Conservation (phyloP, 2,329 filamentous ascomycete species). For the Stagonosporopsis cucurbitacearum region DNA sequence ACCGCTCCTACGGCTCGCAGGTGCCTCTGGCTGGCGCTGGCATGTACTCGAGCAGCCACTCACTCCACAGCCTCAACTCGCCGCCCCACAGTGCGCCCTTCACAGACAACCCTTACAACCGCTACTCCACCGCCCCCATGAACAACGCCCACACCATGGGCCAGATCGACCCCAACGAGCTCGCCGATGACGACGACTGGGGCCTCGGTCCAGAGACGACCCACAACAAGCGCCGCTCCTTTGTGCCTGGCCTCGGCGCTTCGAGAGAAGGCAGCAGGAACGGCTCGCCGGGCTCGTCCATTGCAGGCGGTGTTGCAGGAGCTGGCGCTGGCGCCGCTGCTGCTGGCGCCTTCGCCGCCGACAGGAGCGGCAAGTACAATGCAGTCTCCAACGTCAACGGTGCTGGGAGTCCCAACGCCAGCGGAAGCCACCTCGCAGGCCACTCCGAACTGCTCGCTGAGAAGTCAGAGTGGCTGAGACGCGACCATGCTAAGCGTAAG, state of each 20-base stretch:
- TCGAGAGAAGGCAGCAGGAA: constrained; percentile 50
- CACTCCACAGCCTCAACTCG: constrained; percentile 58
- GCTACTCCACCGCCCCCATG: constrained; percentile 55
- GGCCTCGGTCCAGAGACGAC: constrained; percentile 65
- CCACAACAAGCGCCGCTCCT: constrained; percentile 61
- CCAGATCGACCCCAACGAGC: constrained; percentile 75
- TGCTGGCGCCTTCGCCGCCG: constrained; percentile 27
- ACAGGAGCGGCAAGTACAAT: constrained; percentile 61
- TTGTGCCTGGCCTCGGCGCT: constrained; percentile 61
- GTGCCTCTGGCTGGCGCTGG: constrained; percentile 39
- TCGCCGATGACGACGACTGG: constrained; percentile 88
- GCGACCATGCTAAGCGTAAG: constrained; percentile 63
- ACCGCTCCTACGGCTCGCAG: constrained; percentile 28
- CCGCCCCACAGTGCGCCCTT: constrained; percentile 51
- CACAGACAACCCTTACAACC: constrained; percentile 71
- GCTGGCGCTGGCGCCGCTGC: constrained; percentile 53
- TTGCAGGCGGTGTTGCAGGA: constrained; percentile 46
- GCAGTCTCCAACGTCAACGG: constrained; percentile 54
- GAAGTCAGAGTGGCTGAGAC: constrained; percentile 70
- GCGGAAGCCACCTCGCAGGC: constrained; percentile 15
- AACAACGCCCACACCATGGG: constrained; percentile 47
- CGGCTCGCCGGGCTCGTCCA: constrained; percentile 51
- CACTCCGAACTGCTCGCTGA: constrained; percentile 54
- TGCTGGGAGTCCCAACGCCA: constrained; percentile 9
- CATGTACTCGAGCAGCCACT: constrained; percentile 47